Evolutionary conservation across 2,329 filamentous ascomycete genomes (phyloP).

Genomic region (Cladophialophora psammophila): DNA sequence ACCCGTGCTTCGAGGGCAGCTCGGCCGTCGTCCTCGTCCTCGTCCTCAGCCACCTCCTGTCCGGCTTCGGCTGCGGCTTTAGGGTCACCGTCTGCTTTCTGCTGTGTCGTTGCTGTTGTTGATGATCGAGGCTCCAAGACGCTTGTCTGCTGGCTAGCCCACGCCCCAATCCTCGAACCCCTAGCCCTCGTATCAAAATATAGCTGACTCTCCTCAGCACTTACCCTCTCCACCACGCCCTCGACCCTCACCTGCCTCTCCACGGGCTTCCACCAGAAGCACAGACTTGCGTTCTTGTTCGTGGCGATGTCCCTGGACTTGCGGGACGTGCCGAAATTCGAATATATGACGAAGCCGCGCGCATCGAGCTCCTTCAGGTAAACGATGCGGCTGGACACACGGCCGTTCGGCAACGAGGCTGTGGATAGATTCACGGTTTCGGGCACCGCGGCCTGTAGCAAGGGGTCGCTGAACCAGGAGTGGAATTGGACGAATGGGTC

Average conservation of each 20-base stretch:
- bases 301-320: constrained; percentile 71
- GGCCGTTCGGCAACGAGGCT: constrained; percentile 80
- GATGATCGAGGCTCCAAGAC: constrained; percentile 63
- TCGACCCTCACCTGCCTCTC: constrained; percentile 94
- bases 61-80: neutral
- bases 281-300: constrained; percentile 81
- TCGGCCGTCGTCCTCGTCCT: constrained; percentile 69
- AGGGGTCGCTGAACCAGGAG: constrained; percentile 82
- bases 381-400: constrained; percentile 83
- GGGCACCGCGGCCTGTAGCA: constrained; percentile 72
- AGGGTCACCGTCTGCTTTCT: too few species aligned
- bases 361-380: constrained; percentile 95
- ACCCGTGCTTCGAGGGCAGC: constrained; percentile 79
- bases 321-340: constrained; percentile 82
- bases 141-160: constrained; percentile 88
- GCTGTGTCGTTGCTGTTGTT: constrained; percentile 33
- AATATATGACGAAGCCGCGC: constrained; percentile 87
- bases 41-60: constrained; percentile 41
- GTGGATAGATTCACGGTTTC: constrained; percentile 91
- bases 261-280: constrained; percentile 87
- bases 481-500: constrained; percentile 86
- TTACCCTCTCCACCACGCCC: constrained; percentile 73
- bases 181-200: constrained; percentile 73
- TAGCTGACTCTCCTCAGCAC: constrained; percentile 72
- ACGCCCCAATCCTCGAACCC: constrained; percentile 85